Evolutionary conservation across 2,329 filamentous ascomycete genomes (phyloP).

Genomic region (Verticillium tricorpus): DNA sequence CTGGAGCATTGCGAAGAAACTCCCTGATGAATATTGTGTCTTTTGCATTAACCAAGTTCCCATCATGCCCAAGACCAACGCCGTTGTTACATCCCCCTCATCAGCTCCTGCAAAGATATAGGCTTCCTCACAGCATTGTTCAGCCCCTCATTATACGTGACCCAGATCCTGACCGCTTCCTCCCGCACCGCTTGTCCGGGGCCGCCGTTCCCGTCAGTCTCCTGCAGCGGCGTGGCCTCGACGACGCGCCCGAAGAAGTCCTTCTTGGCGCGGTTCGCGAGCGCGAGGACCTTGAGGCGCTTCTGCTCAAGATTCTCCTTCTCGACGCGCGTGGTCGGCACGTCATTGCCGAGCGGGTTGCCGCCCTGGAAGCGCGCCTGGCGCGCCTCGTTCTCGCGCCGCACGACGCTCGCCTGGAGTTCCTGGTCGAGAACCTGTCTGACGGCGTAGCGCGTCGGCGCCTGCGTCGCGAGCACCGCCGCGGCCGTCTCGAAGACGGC

Average conservation of each 20-base stretch:
- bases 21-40: too few relatives aligned
- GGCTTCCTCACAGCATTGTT: constrained; percentile 91
- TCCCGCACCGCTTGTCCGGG: constrained; percentile 19
- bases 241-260: constrained; percentile 85
- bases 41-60: neutral
- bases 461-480: constrained; percentile 51
- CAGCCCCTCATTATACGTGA: constrained; percentile 84
- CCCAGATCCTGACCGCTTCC: constrained; percentile 61
- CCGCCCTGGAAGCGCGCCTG: constrained; percentile 58
- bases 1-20: too few relatives aligned
- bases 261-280: constrained; percentile 50
- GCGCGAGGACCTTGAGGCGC: constrained; percentile 25
- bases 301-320: constrained; percentile 28
- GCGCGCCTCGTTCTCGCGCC: constrained; percentile 61
- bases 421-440: constrained; percentile 92
- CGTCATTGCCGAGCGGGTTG: constrained; percentile 18
- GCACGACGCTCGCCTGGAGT: constrained; percentile 66
- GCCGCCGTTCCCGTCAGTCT: constrained; percentile 33
- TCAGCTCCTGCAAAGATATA: constrained; percentile 73
- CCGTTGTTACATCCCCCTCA: constrained; percentile 53
- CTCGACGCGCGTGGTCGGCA: constrained; percentile 24
- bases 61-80: neutral
- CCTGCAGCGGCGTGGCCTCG: constrained; percentile 31
- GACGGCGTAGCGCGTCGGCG: constrained; percentile 84
- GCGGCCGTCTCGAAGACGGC: constrained; percentile 67